Conservation (phyloP, 306 rosid species). For the Psophocarpus tetragonolobus region DNA sequence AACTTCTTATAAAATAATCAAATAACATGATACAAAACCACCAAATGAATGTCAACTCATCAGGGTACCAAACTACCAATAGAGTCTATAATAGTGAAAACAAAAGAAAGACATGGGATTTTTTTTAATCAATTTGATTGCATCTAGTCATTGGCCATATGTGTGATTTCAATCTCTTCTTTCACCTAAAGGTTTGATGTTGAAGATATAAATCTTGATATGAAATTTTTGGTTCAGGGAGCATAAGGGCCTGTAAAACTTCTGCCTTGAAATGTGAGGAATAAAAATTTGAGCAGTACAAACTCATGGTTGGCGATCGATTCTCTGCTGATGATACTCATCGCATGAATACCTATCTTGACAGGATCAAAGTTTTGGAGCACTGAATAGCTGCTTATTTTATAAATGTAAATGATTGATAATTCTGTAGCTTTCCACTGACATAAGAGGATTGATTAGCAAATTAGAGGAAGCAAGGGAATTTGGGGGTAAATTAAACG, state of each 20-base stretch:
- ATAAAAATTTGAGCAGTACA: slow-evolving; percentile 72
- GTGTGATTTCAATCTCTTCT: not conserved
- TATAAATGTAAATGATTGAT: no score
- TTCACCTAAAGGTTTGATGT: not conserved
- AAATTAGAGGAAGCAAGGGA: no score
- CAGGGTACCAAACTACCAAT: not conserved
- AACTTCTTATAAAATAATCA: not conserved
- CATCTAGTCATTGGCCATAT: not conserved
- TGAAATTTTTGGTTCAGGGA: slow-evolving; percentile 51
- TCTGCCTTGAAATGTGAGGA: slow-evolving; percentile 71
- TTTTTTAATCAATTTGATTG: slow-evolving; percentile 24
- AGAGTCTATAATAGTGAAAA: not conserved
- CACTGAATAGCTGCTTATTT: no score
- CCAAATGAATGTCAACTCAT: not conserved
- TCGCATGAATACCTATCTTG: slow-evolving; percentile 68
- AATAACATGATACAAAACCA: not conserved
- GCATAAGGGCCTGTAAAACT: slow-evolving; percentile 63
- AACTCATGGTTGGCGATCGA: slow-evolving; percentile 57
- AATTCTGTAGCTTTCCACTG: no score
- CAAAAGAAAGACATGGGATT: no score
- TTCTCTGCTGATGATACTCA: slow-evolving; percentile 47
- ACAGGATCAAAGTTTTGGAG: slow-evolving; percentile 64
- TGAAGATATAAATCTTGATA: slow-evolving; percentile 2
- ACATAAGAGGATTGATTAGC: no score
- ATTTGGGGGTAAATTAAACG: no score